A percentile compares a stretch with the other conserved stretches of the same genome.
phyloP scores from a whole-genome alignment of 1,284 basidiomycete species.

The Macrocybe sp. region DNA sequence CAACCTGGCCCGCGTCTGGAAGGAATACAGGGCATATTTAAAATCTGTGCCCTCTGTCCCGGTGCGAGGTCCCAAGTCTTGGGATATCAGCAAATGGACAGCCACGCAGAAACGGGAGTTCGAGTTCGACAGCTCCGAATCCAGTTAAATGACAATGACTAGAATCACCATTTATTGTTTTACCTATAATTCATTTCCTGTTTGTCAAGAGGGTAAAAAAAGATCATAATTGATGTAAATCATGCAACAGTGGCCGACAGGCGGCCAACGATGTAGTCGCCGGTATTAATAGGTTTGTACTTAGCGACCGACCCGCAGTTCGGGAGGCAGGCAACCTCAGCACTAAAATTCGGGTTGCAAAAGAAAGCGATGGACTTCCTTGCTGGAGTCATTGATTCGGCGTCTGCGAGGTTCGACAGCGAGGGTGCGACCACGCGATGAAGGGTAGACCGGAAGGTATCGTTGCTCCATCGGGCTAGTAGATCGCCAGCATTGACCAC shows the following conservation, averaged over 20 bases:
- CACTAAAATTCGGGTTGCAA: conserved; percentile 76
- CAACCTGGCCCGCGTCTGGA: conserved; percentile 28
- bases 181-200: not conserved
- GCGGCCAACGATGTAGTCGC: conserved; percentile 74
- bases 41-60: conserved; percentile 20
- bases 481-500: conserved; percentile 84
- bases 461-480: conserved; percentile 81
- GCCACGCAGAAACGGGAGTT: conserved; percentile 25
- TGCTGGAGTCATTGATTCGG: conserved; percentile 52
- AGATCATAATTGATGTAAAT: conserved; percentile 1
- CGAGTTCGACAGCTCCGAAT: conserved; percentile 14
- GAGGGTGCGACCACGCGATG: conserved; percentile 79
- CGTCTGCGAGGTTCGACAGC: conserved; percentile 40
- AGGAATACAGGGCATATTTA: conserved; percentile 30
- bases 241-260: conserved; percentile 52
- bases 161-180: not conserved
- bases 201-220: not conserved
- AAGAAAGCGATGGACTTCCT: conserved; percentile 86
- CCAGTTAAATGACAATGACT: conserved; percentile 10
- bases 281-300: conserved; percentile 66
- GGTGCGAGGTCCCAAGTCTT: conserved; percentile 26
- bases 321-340: conserved; percentile 69
- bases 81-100: conserved; percentile 33
- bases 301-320: conserved; percentile 58
- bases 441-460: conserved; percentile 72